Base-by-base conservation (phyloP, 805 yeast genomes). In the Starmerella floris region DNA sequence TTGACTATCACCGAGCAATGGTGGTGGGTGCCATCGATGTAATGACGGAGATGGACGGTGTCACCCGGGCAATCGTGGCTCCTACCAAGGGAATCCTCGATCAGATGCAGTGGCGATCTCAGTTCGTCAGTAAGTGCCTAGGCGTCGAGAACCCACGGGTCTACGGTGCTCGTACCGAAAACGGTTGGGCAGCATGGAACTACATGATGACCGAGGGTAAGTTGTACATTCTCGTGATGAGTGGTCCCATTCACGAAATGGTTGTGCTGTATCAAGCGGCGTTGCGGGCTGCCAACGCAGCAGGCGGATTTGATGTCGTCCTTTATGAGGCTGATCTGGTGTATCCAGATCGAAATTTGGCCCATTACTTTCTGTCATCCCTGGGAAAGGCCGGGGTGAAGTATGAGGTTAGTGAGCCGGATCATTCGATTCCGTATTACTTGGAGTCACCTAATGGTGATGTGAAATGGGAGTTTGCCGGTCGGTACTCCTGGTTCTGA, bases 61-160 rank as follows among this genome's bases (percentile, higher is more conserved):
- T 5, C n/a, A 26, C 48, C 19, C 45, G 51, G 5, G 39, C 44
- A 6, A 36, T 38, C 3, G 48, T 44, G 5, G 32, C 44, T 2
- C 50, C 50, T 5, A 43, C 46, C 2, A 23, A 25, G 19, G 50
- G 42, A n/a, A 40, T 46, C 34, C 44, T 46, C 11, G 40, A 39
- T 19, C 50, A 46, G 38, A 43, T 42, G 46, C 50, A 46, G 31
- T 37, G 44, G 44, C 42, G 50, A 3, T 31, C 46, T n/a, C 41
- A 28, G 21, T 46, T 30, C 28, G 40, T 43, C 20, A 31, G 45
- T 26, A 8, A 33, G 11, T 25, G 39, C 17, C 22, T 44, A 3
- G 41, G 40, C 4, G 19, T 30, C 15, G 13, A n/a, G 5, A 31
- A 16, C 22, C 48, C 47, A 10, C 30, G 22, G 5, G n/a, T 36